Conservation (phyloP, 108 stramenopile genomes). For the Craspedostauros australis region DNA sequence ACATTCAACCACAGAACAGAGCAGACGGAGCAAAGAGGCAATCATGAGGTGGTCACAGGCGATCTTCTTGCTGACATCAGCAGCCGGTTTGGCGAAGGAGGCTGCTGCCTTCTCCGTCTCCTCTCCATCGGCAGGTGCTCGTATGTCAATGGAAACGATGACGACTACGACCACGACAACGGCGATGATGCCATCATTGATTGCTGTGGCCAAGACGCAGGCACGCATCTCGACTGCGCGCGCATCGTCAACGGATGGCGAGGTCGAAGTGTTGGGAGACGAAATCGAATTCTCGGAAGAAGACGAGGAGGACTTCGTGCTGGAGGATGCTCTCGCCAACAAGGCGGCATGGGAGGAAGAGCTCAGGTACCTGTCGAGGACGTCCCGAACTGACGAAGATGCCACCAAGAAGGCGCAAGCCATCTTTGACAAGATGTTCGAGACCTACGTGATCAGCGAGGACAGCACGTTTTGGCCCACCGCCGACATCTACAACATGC, state of each 20-base stretch:
- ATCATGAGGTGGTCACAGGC: no score
- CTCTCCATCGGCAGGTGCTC: background rate
- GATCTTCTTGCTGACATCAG: no score
- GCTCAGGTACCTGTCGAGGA: conserved; percentile 4
- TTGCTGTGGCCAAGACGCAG: no score
- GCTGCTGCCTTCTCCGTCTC: no score
- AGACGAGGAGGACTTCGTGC: conserved; percentile 7
- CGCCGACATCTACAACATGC: conserved; percentile 28
- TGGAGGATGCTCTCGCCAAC: conserved; percentile 6
- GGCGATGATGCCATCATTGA: background rate
- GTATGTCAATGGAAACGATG: background rate
- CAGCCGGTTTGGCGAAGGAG: no score
- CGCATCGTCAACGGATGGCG: no score
- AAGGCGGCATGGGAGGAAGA: conserved; percentile 19
- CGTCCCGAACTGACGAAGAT: conserved; percentile 1
- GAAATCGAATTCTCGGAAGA: conserved; percentile 3
- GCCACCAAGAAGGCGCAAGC: conserved; percentile 23
- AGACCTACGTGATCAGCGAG: conserved; percentile 20
- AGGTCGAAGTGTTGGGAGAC: conserved; percentile 4
- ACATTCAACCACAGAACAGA: no score
- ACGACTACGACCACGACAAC: conserved; percentile 1
- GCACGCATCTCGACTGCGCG: no score
- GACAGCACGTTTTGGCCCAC: conserved; percentile 17
- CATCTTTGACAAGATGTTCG: conserved; percentile 37
- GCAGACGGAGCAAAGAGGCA: no score